Base-by-base conservation (phyloP, 345 rosid species). In the Arabidopsis thaliana region DNA sequence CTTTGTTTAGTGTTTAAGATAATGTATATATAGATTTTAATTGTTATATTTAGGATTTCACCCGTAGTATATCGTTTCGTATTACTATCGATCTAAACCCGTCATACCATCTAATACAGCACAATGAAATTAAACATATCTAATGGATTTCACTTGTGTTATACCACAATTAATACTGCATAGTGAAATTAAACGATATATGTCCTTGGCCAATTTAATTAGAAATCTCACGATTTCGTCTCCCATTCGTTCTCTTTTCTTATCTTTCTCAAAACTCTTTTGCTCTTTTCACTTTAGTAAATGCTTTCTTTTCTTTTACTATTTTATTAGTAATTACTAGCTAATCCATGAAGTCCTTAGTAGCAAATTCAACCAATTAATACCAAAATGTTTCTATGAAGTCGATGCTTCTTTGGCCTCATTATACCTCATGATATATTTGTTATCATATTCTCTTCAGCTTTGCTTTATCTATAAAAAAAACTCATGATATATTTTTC, bases 181-280 rank as follows among this genome's bases (percentile, higher is more conserved):
- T 16, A 16, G 20, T 16, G 20, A 16, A 16, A 16, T 16, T 16
- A 16, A 67, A 67, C 46, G 68, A 75, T 67, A 46, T 10, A 5
- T 57, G 72, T 34, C 73, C 8, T 58, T 67, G 36, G 60, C 73
- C 73, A 67, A 20, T 52, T 46, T 57, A 20, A 44, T 46, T 57
- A 34, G 33, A 63, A 42, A 53, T 40, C 70, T 60, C 52, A n/a
- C 60, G 34, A 32, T 63, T 52, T 53, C 77, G 77, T 63, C 16
- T 62, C 41, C 16, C 4, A 51, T 40, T 62, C n/a, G 69, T 23
- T 51, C 56, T 72, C 69, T 38, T 72, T 71, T 65, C 63, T 62
- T 32, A 53, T 52, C 70, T 48, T 64, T 44, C 44, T 44, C 46
- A 3, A 50, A 38, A 11, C 53, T 32, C 45, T 52, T 62, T 65